Conservation (phyloP, 2,329 filamentous ascomycete genomes). For the Diaporthe helianthi region DNA sequence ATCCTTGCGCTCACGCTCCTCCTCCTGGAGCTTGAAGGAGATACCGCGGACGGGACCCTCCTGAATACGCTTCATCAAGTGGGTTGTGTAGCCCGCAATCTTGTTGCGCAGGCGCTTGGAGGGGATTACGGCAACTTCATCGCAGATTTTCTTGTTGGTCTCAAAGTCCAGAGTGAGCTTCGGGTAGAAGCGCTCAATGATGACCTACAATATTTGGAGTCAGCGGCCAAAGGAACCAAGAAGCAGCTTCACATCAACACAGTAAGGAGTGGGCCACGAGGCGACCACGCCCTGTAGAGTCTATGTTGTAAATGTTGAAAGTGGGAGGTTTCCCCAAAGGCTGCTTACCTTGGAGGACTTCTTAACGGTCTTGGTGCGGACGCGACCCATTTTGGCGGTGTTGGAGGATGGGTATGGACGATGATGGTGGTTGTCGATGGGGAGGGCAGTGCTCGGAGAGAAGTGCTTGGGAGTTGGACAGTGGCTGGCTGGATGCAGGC, state of each 20-base stretch:
- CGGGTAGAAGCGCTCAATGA: conserved; percentile 98
- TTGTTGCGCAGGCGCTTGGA: conserved; percentile 99
- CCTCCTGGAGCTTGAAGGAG: conserved; percentile 99
- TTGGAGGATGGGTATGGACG: conserved; percentile 43
- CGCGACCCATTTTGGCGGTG: conserved; percentile 72
- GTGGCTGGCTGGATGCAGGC: background rate
- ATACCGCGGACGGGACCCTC: conserved; percentile 99
- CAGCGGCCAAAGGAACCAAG: too few species aligned
- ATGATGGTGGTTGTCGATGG: conserved; percentile 35
- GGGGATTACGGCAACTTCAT: conserved; percentile 99
- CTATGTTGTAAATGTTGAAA: too few species aligned
- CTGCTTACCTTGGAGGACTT: conserved; percentile 81
- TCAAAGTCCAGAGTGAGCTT: conserved; percentile 99
- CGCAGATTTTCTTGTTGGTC: conserved; percentile 99
- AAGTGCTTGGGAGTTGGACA: too few species aligned
- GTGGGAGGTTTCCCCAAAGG: too few species aligned
- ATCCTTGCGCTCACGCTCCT: conserved; percentile 99
- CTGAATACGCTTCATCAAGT: conserved; percentile 99
- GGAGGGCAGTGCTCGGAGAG: too few species aligned
- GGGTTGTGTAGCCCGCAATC: conserved; percentile 98
- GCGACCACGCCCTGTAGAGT: too few species aligned
- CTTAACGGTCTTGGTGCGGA: conserved; percentile 75
- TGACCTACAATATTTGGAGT: conserved; percentile 59
- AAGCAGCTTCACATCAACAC: too few species aligned
- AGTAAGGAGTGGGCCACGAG: too few species aligned